Base-by-base conservation (phyloP, 2,329 filamentous ascomycete genomes). In the Ophiostoma novo-ulmi region DNA sequence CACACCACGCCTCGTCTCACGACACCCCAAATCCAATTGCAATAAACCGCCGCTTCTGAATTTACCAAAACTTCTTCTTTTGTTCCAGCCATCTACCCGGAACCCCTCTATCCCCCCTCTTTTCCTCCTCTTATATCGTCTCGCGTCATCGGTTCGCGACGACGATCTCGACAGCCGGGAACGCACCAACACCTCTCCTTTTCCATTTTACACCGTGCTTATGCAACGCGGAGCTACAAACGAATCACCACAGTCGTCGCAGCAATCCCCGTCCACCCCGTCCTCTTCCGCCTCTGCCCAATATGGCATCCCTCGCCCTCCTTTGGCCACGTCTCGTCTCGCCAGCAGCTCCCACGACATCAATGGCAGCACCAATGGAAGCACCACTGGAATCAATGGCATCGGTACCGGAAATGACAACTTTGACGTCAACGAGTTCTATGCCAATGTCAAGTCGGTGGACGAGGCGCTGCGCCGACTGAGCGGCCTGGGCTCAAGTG, bases 141-240 rank as follows among this genome's bases (percentile, higher is more conserved):
- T 22, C 64, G 64, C 64, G 64, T 48, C 41, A 44, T 44, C 38
- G 31, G 8, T 52, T 69, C 67, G 71, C 71, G 71, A 70, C 69
- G 71, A 72, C 71, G 71, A 70, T 35, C 44, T 61, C 36, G 20
- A 13, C 14, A 38, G 39, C 31, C 26, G 22, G 2, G 35, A 48
- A 31, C 31, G 17, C 44, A 17, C 17, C 69, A 13, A 22, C 36
- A 41, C 63, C 63, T 36, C 36, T n/a, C 35, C 58, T 35, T 22
- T 26, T 17, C 68, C 65, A 38, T 55, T 68, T 48, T 39, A 69
- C 70, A 70, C 39, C 41, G 83, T 80, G 87, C 89, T 85, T 87
- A 89, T 89, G 87, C 87, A 88, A 82, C 82, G 81, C 85, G 85
- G 84, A 83, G 83, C 80, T 81, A 79, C 78, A 81, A 77, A 77